phyloP scores from a whole-genome alignment of 2,329 filamentous ascomycete genomes.

The Sporothrix schenckii region DNA sequence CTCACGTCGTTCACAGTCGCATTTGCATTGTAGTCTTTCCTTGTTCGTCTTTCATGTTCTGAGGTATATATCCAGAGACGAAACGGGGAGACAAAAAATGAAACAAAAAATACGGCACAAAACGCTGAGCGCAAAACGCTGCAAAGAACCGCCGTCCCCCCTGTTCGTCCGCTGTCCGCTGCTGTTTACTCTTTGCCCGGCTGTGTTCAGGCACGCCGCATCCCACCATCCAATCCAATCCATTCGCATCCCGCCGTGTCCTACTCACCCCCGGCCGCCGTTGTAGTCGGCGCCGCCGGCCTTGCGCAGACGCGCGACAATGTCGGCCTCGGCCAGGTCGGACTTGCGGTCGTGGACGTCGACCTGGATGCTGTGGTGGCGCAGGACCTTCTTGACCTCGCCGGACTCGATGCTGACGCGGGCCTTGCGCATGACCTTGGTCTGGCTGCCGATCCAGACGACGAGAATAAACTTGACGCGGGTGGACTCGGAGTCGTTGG shows the following conservation, averaged over 20 bases:
- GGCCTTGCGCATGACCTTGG: slow-evolving; percentile 70
- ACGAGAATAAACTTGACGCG: slow-evolving; percentile 70
- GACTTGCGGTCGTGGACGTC: slow-evolving; percentile 59
- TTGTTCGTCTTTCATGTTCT: background rate
- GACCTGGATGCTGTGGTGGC: slow-evolving; percentile 67
- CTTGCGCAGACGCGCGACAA: slow-evolving; percentile 64
- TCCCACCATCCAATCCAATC: background rate
- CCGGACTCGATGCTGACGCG: slow-evolving; percentile 69
- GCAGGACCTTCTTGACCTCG: slow-evolving; percentile 64
- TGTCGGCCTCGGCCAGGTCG: slow-evolving; percentile 64
- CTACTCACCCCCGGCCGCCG: slow-evolving; percentile 58
- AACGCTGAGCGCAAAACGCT: slow-evolving; percentile 21
- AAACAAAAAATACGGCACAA: background rate
- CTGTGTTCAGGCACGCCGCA: background rate
- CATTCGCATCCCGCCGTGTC: background rate
- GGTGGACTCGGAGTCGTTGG: slow-evolving; percentile 70
- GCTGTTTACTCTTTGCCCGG: background rate
- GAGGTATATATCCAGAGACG: slow-evolving; percentile 18
- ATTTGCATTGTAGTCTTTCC: slow-evolving; percentile 15
- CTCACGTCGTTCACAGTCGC: background rate
- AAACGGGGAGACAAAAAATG: background rate
- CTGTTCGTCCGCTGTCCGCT: too few relatives aligned
- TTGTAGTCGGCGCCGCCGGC: slow-evolving; percentile 73
- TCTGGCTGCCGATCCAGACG: slow-evolving; percentile 68
- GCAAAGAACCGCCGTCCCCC: slow-evolving; percentile 6